Evolutionary conservation across 1,139 yeast genomes (phyloP).

Genomic region (Saccharomyces hybrid): DNA sequence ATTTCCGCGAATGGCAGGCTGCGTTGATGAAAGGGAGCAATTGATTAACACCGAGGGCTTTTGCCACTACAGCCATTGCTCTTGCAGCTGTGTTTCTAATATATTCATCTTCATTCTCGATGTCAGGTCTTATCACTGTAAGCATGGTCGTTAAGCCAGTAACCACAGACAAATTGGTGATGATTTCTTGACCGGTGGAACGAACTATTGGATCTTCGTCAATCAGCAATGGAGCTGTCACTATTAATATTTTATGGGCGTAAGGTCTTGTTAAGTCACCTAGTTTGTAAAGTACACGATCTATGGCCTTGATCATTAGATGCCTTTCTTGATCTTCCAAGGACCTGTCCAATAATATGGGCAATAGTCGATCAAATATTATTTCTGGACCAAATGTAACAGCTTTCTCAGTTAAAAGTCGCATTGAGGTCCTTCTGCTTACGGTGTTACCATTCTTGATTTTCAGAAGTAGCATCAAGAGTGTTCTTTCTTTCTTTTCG

Average conservation of each 20-base stretch:
- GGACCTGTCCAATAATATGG: slow-evolving; percentile 62
- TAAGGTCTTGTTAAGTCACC: slow-evolving; percentile 65
- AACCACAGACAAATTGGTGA: slow-evolving; percentile 66
- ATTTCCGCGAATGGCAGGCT: slow-evolving; percentile 68
- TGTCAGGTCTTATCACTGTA: slow-evolving; percentile 68
- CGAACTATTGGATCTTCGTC: slow-evolving; percentile 74
- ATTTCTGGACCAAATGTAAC: slow-evolving; percentile 60
- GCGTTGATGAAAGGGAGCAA: slow-evolving; percentile 78
- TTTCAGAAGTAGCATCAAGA: slow-evolving; percentile 56
- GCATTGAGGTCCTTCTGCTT: slow-evolving; percentile 59
- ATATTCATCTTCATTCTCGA: slow-evolving; percentile 77
- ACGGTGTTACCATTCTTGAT: slow-evolving; percentile 73
- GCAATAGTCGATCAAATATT: slow-evolving; percentile 62
- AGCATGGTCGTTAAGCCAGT: slow-evolving; percentile 80
- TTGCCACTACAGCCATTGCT: slow-evolving; percentile 79
- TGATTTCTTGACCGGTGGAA: slow-evolving; percentile 71
- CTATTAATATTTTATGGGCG: slow-evolving; percentile 64
- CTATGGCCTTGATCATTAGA: slow-evolving; percentile 66
- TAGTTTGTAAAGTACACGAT: slow-evolving; percentile 57
- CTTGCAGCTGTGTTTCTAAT: slow-evolving; percentile 72
- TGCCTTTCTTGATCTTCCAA: slow-evolving; percentile 83
- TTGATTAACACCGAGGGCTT: slow-evolving; percentile 64
- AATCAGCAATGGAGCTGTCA: slow-evolving; percentile 68
- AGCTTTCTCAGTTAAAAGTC: slow-evolving; percentile 61
- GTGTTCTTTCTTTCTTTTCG: slow-evolving; percentile 53